phyloP scores from a whole-genome alignment of 139 green algal species.

The Helicosporidium sp. region DNA sequence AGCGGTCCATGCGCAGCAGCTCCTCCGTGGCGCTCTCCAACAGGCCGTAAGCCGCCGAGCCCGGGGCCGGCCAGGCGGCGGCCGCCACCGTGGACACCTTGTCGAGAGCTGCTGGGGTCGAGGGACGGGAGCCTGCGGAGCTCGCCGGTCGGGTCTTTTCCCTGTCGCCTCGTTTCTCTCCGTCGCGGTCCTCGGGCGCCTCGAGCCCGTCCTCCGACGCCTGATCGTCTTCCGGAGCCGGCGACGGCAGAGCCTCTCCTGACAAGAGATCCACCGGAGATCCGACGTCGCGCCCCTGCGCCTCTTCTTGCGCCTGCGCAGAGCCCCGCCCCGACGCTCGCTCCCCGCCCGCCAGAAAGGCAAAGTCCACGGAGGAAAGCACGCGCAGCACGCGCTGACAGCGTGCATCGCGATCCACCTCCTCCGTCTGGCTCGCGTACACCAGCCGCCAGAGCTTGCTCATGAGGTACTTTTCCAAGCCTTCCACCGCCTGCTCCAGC shows the following conservation, averaged over 20 bases:
- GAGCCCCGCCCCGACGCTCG: too few relatives aligned
- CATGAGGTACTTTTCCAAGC: conserved; percentile 92
- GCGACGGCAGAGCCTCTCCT: too few relatives aligned
- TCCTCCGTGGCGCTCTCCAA: conserved; percentile 59
- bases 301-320: too few relatives aligned
- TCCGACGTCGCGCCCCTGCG: too few relatives aligned
- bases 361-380: conserved; percentile 50
- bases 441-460: conserved; percentile 73
- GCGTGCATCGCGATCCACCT: conserved; percentile 54
- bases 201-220: too few relatives aligned
- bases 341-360: too few relatives aligned
- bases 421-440: conserved; percentile 43
- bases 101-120: not conserved
- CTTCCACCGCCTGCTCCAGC: conserved; percentile 58
- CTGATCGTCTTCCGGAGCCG: too few relatives aligned
- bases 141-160: too few relatives aligned
- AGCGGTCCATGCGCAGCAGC: conserved; percentile 68
- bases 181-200: too few relatives aligned
- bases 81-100: not conserved
- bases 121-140: not conserved
- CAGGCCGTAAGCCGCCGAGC: conserved; percentile 11
- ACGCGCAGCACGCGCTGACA: conserved; percentile 37
- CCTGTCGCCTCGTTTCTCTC: too few relatives aligned
- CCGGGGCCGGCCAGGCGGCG: not conserved
- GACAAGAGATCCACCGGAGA: too few relatives aligned